A percentile compares a stretch with the other conserved stretches of the same genome.
These are phyloP conservation scores for Nemania abortiva DNA, from an alignment of 2,329 filamentous ascomycete genomes.

Conservation along the genomic window DNA sequence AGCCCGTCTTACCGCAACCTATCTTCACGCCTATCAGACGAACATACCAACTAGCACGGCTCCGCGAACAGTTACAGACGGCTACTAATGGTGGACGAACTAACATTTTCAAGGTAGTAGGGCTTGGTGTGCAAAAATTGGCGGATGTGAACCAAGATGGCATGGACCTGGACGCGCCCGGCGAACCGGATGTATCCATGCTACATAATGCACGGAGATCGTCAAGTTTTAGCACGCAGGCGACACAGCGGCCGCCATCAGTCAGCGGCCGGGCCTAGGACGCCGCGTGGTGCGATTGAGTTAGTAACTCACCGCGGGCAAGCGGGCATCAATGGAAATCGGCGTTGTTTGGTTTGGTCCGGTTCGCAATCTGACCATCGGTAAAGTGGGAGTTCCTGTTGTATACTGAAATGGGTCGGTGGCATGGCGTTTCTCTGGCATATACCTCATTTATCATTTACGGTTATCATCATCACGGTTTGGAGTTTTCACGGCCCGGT, in stretches of 20 bases:
- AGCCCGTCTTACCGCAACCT: conserved; percentile 78
- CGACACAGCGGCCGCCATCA: conserved; percentile 60
- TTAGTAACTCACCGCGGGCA: background rate
- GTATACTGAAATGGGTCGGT: conserved; percentile 21
- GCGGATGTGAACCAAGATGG: conserved; percentile 61
- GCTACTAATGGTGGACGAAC: conserved; percentile 74
- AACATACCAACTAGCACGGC: conserved; percentile 71
- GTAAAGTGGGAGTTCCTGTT: background rate
- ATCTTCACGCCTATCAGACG: conserved; percentile 71
- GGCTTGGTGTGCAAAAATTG: conserved; percentile 67
- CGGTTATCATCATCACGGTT: conserved; percentile 1
- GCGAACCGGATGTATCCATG: conserved; percentile 65
- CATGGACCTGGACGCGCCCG: conserved; percentile 65
- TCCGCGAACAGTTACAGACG: conserved; percentile 74
- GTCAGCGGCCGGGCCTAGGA: conserved; percentile 61
- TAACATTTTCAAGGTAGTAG: conserved; percentile 73
- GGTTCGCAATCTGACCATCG: too few species aligned
- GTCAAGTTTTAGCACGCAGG: conserved; percentile 60
- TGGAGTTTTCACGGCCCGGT: background rate
- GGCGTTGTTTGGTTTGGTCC: background rate
- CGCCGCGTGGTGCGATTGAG: background rate
- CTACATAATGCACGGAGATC: conserved; percentile 57
- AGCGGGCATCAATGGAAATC: conserved; percentile 2
- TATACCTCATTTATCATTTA: conserved; percentile 26
- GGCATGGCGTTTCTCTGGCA: conserved; percentile 29